phyloP scores from a whole-genome alignment of 345 rosid species.

The Eutrema japonicum region DNA sequence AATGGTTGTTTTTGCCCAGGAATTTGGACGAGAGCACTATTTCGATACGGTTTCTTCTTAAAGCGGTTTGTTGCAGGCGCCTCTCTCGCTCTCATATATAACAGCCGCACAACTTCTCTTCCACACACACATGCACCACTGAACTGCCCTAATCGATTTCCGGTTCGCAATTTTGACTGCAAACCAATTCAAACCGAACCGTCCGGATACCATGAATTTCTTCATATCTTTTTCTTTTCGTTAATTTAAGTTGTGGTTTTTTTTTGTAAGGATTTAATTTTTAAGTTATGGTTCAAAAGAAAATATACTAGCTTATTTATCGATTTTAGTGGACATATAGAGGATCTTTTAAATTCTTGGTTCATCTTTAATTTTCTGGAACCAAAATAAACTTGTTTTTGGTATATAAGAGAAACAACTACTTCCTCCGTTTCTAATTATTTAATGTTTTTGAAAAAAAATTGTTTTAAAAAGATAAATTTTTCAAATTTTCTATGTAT shows the following conservation, averaged over 20 bases:
- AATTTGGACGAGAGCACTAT: constrained; percentile 53
- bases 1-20: constrained; percentile 38
- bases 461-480: no score
- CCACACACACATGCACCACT: constrained; percentile 36
- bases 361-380: no score
- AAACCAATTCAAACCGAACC: constrained; percentile 22
- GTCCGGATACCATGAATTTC: background rate
- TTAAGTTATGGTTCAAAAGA: no score
- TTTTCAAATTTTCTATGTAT: no score
- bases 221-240: no score
- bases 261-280: no score
- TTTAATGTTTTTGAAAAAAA: no score
- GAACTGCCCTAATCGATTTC: constrained; percentile 63
- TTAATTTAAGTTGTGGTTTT: no score
- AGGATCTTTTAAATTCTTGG: background rate
- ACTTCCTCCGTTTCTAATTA: no score
- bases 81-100: constrained; percentile 51
- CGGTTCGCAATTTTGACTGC: constrained; percentile 8
- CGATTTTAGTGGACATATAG: background rate
- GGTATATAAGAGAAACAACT: background rate
- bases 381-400: no score
- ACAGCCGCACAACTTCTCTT: constrained; percentile 35
- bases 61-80: constrained; percentile 25
- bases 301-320: background rate
- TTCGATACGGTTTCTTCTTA: constrained; percentile 65